Base-by-base conservation (phyloP, 768 basidiomycete species). In the Auricularia sp. region DNA sequence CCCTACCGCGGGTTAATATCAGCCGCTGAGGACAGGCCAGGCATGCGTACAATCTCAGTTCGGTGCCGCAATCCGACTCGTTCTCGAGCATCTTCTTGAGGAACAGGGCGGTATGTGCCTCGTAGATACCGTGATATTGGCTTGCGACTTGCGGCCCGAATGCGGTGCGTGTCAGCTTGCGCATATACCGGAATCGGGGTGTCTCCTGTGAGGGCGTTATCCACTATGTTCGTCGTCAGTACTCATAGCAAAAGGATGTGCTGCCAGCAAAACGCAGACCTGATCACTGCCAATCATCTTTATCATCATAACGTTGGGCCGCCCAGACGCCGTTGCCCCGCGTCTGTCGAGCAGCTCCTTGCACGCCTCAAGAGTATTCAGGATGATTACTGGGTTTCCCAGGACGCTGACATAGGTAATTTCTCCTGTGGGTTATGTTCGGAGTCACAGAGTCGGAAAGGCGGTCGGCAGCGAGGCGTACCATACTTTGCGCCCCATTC, bases 291-390 rank as follows among this genome's bases (percentile, higher is more conserved):
- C 21, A 21, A 33, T 59, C 24, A 59, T 24, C 10, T 59, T 8
- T 1, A 13, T 24, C 64, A 65, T 65, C 8, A n/a, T 65, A 3
- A 10, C 16, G 21, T 42, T 24, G 21, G 64, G 64, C 8, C 64
- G 64, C 7, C 59, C 59, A n/a, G 56, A 61, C 11, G 16, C 36
- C 14, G 33, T 54, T 37, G 64, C 51, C 33, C 35, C 35, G 5
- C 63, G 64, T 37, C 61, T 64, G 8, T 21, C 34, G 18, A 56
- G 35, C 16, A 64, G 64, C n/a, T 64, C 54, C n/a, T 64, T 35
- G 36, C n/a, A 24, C 4, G 56, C 56, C 33, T 21, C 54, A 18
- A 59, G 36, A 18, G 64, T 61, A 51, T 61, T 64, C 11, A 64
- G 64, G 56, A 64, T 59, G 34, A 64, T 24, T 14, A 64, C 61